Percentiles rank a stretch among this genome's conserved stretches.
These are phyloP conservation scores for Kuraishia capsulata DNA, from an alignment of 805 yeast genomes.

Conservation along the genomic window DNA sequence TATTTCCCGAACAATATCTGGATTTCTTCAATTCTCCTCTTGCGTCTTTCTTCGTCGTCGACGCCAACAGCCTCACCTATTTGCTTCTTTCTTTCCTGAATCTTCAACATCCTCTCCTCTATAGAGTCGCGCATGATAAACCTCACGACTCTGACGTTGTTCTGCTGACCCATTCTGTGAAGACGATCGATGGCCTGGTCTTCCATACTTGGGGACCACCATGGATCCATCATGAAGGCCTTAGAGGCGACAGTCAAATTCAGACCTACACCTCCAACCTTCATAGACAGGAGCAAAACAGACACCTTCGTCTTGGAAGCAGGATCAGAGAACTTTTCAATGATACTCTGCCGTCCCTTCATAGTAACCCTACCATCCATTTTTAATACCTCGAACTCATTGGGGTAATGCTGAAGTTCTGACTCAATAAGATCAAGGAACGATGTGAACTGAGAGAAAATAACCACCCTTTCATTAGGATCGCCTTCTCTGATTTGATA, in stretches of 20 bases:
- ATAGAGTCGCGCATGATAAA: conserved; percentile 78
- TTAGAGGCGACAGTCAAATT: conserved; percentile 77
- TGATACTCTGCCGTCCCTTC: conserved; percentile 52
- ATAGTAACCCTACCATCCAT: conserved; percentile 77
- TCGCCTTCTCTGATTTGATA: conserved; percentile 41
- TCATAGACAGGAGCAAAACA: conserved; percentile 63
- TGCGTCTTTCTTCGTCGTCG: conserved; percentile 66
- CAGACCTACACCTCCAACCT: conserved; percentile 93
- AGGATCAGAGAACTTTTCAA: conserved; percentile 40
- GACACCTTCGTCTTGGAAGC: conserved; percentile 17
- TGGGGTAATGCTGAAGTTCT: conserved; percentile 37
- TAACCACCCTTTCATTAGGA: conserved; percentile 68
- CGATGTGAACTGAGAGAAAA: conserved; percentile 85
- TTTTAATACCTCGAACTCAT: conserved; percentile 48
- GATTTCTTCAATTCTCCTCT: conserved; percentile 63
- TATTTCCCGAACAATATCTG: conserved; percentile 52
- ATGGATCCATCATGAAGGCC: conserved; percentile 91
- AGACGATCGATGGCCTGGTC: conserved; percentile 88
- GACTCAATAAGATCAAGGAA: conserved; percentile 66
- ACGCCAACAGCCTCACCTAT: conserved; percentile 74
- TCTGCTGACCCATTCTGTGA: conserved; percentile 82
- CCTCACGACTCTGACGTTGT: conserved; percentile 62
- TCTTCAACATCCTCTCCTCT: conserved; percentile 80
- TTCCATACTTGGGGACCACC: conserved; percentile 94
- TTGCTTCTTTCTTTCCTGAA: conserved; percentile 77